Base-by-base conservation (phyloP, 768 basidiomycete genomes). In the Boletus huronensis region DNA sequence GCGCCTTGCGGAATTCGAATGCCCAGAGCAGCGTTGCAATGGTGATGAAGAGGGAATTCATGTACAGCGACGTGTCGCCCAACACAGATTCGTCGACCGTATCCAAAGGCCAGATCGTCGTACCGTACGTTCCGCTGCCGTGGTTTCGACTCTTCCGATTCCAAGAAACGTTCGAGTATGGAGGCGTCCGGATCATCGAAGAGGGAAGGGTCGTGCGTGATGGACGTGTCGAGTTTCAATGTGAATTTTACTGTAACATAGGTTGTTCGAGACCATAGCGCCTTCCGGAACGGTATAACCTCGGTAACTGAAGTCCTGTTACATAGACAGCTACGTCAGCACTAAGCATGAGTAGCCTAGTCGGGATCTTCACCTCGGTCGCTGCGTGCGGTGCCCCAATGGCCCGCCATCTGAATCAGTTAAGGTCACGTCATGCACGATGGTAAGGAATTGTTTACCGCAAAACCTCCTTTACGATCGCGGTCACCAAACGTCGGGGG, bases 111-210 rank as follows among this genome's bases (percentile, higher is more conserved):
- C 5, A 60, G 34, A 29, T 61, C 45, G 21, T 61, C 58, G n/a
- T 56, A 34, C 25, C 55, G 44, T 13, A 48, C 55, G n/a, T 48
- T 48, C 23, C 19, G 11, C 29, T 38, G 26, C 2, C 34, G 34
- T 14, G 21, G 25, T 13, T 47, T 55, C 2, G 53, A 26, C n/a
- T n/a, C n/a, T n/a, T n/a, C n/a, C n/a, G n/a, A n/a, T 13, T 55
- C 40, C 39, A 60, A 11, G 29, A 60, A 60, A 5, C 58, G 53
- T 13, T 60, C 58, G 4, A 59, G 59, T 10, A 61, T 60, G 23
- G 61, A 60, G 5, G 59, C 53, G 2, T 61, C 59, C 13, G 59
- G 53, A 26, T 55, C 40, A 26, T 57, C 55, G 14, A 57, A 57
- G 10, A 57, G 52, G 5, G 34, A 29, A 11, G 55, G 46, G 29